Evolutionary conservation across 371 early-diverging fungal genomes (phyloP), one percentile per base, ranked within the genome.

Genomic region (Mortierella sp.): DNA sequence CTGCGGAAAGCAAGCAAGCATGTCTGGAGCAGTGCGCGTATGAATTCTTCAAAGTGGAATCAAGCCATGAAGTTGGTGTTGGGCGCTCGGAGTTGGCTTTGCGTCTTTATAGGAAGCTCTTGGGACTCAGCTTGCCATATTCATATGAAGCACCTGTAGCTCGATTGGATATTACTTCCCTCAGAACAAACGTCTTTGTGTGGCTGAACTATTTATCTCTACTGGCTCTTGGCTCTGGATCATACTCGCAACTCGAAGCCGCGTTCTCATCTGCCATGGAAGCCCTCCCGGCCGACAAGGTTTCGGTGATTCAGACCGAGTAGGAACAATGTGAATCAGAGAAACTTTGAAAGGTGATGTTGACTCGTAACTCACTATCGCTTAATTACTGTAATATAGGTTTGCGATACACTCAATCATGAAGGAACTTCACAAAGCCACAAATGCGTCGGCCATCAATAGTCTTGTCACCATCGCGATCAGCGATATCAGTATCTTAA

Each of bases 161-260:
- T 3, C 58, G 62, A 43, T 28, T 24, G 24, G 47, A 65, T 5
- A 70, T 64, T 33, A 57, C 65, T 0, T n/a, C 64, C 16, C 65
- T 55, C 72, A 68, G 43, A 58, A 61, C 64, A 15, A 64, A 72
- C 28, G 53, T 65, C 28, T 75, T 74, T 32, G 36, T 80, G n/a
- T 80, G 81, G 81, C 45, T 80, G 38, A 80, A 80, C 28, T 80
- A 75, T 33, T 28, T 80, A 28, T 80, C 72, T 7, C 36, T 80
- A n/a, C 48, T 80, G 61, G 75, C 76, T 15, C 55, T 80, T 21
- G 68, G 43, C 1, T 47, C 68, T 0, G 43, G 28, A 24, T 28
- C 21, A 9, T 5, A 43, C 28, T 41, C n/a, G 21, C 58, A 67
- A 33, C 58, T 79, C 22, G 65, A 67, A 36, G 10, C 38, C 21